Evolutionary conservation across 192 early-diverging fungal species (phyloP).

Genomic region (Rhizophagus sp.): DNA sequence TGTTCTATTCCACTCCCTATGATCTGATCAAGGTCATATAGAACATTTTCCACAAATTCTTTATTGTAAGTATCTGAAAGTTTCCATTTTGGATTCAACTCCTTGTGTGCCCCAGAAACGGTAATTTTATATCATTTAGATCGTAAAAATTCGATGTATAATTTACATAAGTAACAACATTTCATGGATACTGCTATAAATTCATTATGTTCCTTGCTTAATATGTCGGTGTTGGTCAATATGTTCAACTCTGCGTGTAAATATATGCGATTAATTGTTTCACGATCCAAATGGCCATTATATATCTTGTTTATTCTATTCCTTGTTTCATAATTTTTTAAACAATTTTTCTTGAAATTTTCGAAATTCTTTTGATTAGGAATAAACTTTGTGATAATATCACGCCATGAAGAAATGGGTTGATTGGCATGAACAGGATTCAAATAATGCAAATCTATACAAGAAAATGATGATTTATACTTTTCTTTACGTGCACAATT

Average conservation of each 20-base stretch:
- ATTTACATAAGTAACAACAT: too few relatives aligned
- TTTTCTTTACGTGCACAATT: neutral
- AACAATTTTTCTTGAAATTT: neutral
- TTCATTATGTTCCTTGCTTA: neutral
- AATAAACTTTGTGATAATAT: constrained; percentile 2
- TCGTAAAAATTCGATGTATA: neutral
- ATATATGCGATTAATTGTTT: neutral
- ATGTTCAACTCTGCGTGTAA: neutral
- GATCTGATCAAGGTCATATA: too few relatives aligned
- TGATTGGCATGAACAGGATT: neutral
- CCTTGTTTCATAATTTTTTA: too few relatives aligned
- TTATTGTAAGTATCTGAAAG: neutral
- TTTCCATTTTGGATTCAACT: neutral
- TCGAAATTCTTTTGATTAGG: neutral
- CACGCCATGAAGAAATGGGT: neutral
- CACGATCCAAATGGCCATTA: neutral
- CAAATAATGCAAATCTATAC: neutral
- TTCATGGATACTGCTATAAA: neutral
- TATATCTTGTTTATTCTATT: neutral
- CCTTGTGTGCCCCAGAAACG: neutral
- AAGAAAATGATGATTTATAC: too few relatives aligned
- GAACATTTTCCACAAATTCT: neutral
- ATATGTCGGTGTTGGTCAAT: neutral
- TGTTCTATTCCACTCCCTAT: too few relatives aligned
- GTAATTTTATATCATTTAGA: neutral